Percentiles rank a stretch among this genome's conserved stretches.
Conservation (phyloP, 768 basidiomycete genomes). For the Lactifluus volemus region DNA sequence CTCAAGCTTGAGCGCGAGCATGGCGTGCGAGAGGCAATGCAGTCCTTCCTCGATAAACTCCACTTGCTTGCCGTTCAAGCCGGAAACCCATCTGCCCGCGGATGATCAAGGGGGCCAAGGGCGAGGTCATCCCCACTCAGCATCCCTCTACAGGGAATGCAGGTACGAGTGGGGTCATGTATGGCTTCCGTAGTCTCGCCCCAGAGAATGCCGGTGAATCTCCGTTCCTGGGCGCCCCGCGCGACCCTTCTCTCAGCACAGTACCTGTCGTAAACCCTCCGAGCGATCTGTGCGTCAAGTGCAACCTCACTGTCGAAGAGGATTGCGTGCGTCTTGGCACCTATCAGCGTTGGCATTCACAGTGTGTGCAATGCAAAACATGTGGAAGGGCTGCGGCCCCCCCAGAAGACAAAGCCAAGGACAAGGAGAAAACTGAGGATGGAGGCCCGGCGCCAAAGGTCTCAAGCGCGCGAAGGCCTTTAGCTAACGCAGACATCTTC, state of each 20-base stretch:
- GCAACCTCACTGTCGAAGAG: conserved; percentile 88
- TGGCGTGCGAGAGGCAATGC: conserved; percentile 72
- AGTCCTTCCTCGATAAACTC: conserved; percentile 85
- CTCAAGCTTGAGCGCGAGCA: conserved; percentile 93
- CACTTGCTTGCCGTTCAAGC: conserved; percentile 84
- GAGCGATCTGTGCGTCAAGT: conserved; percentile 86
- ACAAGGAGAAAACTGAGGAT: conserved; percentile 32
- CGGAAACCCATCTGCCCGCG: conserved; percentile 72
- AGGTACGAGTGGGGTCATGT: conserved; percentile 82
- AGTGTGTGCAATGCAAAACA: conserved; percentile 76
- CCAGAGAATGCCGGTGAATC: conserved; percentile 88
- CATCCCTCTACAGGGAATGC: conserved; percentile 40
- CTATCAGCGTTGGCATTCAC: conserved; percentile 95
- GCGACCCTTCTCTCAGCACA: conserved; percentile 40
- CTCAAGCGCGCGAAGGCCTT: conserved; percentile 60
- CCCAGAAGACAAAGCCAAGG: conserved; percentile 39
- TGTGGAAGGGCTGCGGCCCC: conserved; percentile 75
- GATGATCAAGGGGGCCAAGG: conserved; percentile 66
- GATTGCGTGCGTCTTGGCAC: conserved; percentile 93
- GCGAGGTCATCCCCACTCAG: conserved; percentile 39
- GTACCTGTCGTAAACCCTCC: conserved; percentile 62
- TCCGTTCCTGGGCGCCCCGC: conserved; percentile 48
- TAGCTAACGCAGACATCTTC: conserved; percentile 74
- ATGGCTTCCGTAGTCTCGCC: conserved; percentile 87
- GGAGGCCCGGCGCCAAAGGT: conserved; percentile 46